A percentile compares a stretch with the other conserved stretches of the same genome.
phyloP scores from a whole-genome alignment of 108 stramenopile species.

The Stephanodiscus minutulus region DNA sequence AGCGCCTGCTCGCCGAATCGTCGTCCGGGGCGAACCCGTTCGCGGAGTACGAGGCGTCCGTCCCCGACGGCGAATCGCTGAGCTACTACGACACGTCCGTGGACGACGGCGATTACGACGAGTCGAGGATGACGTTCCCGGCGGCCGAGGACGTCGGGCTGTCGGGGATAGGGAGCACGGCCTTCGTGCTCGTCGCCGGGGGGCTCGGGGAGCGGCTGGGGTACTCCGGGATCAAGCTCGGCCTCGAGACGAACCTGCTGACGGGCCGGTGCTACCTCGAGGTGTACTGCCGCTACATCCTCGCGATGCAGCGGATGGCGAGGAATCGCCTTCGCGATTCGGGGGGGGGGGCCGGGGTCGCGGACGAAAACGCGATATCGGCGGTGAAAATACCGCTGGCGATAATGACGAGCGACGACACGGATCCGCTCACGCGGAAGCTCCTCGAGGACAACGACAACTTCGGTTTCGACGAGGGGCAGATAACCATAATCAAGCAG shows the following conservation, averaged over 20 bases:
- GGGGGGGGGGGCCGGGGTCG: not conserved
- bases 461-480: conserved; percentile 89
- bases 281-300: conserved; percentile 88
- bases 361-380: conserved; percentile 55
- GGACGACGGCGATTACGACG: conserved; percentile 46
- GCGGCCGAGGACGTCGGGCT: conserved; percentile 80
- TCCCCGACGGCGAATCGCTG: conserved; percentile 91
- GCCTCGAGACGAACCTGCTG: conserved; percentile 80
- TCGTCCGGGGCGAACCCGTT: conserved; percentile 93
- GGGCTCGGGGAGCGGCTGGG: conserved; percentile 98
- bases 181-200: conserved; percentile 91
- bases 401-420: conserved; percentile 99
- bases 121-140: conserved; percentile 64
- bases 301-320: conserved; percentile 91
- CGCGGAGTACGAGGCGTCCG: conserved; percentile 88
- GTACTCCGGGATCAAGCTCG: conserved; percentile 97
- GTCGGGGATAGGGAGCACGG: conserved; percentile 59
- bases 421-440: conserved; percentile 89
- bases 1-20: conserved; percentile 81
- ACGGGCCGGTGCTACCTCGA: conserved; percentile 79
- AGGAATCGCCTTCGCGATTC: conserved; percentile 5
- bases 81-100: conserved; percentile 61
- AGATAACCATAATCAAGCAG: conserved; percentile 84
- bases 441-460: conserved; percentile 87
- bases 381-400: conserved; percentile 87